Evolutionary conservation across 805 yeast species (phyloP).

Genomic region (Suhomyces faveliae): DNA sequence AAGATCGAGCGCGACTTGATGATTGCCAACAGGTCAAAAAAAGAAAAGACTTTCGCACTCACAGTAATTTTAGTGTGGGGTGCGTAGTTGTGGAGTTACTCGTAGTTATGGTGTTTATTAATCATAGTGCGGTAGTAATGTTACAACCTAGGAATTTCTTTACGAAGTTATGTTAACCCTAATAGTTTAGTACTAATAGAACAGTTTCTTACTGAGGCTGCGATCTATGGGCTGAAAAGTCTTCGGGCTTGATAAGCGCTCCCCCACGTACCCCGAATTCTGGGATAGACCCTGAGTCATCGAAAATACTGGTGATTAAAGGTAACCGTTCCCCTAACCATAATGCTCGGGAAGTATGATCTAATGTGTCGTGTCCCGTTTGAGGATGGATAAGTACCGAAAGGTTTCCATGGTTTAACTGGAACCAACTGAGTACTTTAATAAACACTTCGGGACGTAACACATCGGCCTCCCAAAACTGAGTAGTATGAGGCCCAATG

Average conservation of each 20-base stretch:
- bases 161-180: background rate
- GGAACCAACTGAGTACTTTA: constrained; percentile 29
- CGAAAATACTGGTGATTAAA: constrained; percentile 15
- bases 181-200: background rate
- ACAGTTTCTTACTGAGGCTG: background rate
- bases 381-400: constrained; percentile 36
- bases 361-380: constrained; percentile 27
- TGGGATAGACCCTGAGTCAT: constrained; percentile 16
- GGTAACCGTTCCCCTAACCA: constrained; percentile 30
- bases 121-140: too few relatives aligned
- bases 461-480: constrained; percentile 37
- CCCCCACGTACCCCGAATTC: constrained; percentile 28
- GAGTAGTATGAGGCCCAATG: constrained; percentile 33
- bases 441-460: constrained; percentile 28
- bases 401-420: constrained; percentile 27
- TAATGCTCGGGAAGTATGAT: constrained; percentile 28
- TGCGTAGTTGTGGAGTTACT: too few relatives aligned
- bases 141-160: too few relatives aligned
- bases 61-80: too few relatives aligned
- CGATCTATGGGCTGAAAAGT: constrained; percentile 8
- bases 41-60: too few relatives aligned
- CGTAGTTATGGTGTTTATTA: too few relatives aligned
- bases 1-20: too few relatives aligned
- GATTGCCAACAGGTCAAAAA: too few relatives aligned
- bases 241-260: constrained; percentile 10